phyloP scores from a whole-genome alignment of 768 basidiomycete species.

The Rhizopogon salebrosus region DNA sequence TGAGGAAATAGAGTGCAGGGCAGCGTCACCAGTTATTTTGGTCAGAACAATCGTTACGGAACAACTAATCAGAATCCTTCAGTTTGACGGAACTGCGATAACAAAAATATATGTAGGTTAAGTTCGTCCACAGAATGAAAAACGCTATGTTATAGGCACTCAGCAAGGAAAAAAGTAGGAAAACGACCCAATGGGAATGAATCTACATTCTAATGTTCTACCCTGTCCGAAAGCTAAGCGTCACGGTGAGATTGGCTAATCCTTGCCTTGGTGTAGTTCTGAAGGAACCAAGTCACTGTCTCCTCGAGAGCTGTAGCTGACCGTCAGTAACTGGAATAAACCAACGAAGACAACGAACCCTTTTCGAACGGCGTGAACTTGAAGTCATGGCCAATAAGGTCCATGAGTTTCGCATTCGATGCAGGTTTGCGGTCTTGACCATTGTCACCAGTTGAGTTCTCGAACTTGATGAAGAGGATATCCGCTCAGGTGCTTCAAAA shows the following conservation, averaged over 20 bases:
- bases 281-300: slow-evolving; percentile 83
- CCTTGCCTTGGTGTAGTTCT: slow-evolving; percentile 72
- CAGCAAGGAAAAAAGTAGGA: too few species aligned
- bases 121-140: too few species aligned
- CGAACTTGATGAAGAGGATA: slow-evolving; percentile 52
- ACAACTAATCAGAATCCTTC: too few species aligned
- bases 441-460: slow-evolving; percentile 61
- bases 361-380: slow-evolving; percentile 88
- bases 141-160: too few species aligned
- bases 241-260: slow-evolving; percentile 42
- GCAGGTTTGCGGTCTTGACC: slow-evolving; percentile 97
- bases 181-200: too few species aligned
- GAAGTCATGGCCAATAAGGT: slow-evolving; percentile 67
- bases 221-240: background rate
- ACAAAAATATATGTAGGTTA: too few species aligned
- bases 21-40: too few species aligned
- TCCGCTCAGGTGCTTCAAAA: background rate
- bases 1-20: too few species aligned
- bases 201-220: background rate
- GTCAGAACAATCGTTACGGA: too few species aligned
- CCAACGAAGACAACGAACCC: slow-evolving; percentile 40
- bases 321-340: slow-evolving; percentile 1
- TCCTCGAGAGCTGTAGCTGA: slow-evolving; percentile 57
- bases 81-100: too few species aligned
- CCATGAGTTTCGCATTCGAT: slow-evolving; percentile 81